These are phyloP conservation scores for Wilcoxina mikolae DNA, from an alignment of 495 filamentous ascomycete genomes.

Conservation along the genomic window DNA sequence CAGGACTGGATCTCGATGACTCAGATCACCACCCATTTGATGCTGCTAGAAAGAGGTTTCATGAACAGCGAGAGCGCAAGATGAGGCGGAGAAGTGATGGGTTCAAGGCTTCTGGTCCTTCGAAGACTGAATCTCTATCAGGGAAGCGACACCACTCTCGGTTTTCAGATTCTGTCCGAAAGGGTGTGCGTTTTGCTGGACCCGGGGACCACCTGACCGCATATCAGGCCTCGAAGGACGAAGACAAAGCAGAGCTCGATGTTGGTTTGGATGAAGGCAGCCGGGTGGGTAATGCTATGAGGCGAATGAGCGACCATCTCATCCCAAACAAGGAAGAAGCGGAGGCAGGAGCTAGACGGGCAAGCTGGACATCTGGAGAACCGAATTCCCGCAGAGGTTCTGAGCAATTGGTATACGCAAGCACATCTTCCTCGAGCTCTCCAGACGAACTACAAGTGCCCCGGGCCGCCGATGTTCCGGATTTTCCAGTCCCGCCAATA, in stretches of 20 bases:
- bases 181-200: constrained; percentile 4
- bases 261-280: background rate
- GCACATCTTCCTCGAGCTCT: background rate
- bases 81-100: background rate
- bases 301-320: constrained; percentile 4
- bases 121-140: background rate
- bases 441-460: background rate
- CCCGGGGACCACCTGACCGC: constrained; percentile 13
- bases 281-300: constrained; percentile 13
- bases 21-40: background rate
- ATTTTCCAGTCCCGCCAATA: background rate
- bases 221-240: constrained; percentile 10
- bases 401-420: background rate
- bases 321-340: constrained; percentile 10
- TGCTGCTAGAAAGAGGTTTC: background rate
- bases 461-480: constrained; percentile 2
- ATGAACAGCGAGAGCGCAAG: constrained; percentile 6
- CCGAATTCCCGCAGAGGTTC: background rate
- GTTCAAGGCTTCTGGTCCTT: background rate
- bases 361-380: constrained; percentile 3
- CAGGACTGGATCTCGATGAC: background rate
- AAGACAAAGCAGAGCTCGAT: constrained; percentile 12
- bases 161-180: constrained; percentile 3
- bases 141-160: background rate
- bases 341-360: background rate